Evolutionary conservation across 2,329 filamentous ascomycete species (phyloP).

Genomic region (Diplodia corticola): DNA sequence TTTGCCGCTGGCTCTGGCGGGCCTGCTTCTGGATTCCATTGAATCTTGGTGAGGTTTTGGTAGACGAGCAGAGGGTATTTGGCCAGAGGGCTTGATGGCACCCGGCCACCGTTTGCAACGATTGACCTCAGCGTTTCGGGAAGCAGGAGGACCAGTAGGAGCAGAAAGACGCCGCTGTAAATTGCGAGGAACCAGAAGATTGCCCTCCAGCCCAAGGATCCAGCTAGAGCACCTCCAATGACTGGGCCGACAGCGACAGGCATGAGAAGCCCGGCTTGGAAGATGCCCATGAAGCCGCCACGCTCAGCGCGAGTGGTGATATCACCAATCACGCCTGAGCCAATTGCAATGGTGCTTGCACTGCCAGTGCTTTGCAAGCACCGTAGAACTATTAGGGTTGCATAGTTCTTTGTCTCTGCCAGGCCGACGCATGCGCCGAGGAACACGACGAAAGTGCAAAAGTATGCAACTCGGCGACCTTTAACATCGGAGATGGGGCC

Average conservation of each 20-base stretch:
- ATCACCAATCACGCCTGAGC: slow-evolving; percentile 46
- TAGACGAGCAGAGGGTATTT: neutral
- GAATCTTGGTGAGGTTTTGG: neutral
- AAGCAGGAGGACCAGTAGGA: slow-evolving; percentile 36
- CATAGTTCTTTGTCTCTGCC: slow-evolving; percentile 38
- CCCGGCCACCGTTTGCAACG: slow-evolving; percentile 15
- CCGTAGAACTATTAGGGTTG: slow-evolving; percentile 43
- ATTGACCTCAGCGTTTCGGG: slow-evolving; percentile 43
- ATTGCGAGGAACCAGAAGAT: slow-evolving; percentile 59
- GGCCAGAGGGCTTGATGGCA: neutral
- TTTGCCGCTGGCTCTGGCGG: neutral
- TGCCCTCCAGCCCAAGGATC: slow-evolving; percentile 52
- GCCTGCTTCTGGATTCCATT: neutral
- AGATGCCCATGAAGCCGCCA: slow-evolving; percentile 37
- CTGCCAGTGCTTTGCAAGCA: slow-evolving; percentile 48
- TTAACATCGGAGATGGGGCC: slow-evolving; percentile 42
- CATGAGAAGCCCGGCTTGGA: slow-evolving; percentile 36
- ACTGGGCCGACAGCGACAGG: slow-evolving; percentile 50
- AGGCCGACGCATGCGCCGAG: slow-evolving; percentile 44
- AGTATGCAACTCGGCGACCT: slow-evolving; percentile 28
- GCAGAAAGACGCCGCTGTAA: slow-evolving; percentile 41
- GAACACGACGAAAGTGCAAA: slow-evolving; percentile 32
- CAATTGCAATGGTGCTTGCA: slow-evolving; percentile 47
- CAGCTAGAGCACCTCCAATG: slow-evolving; percentile 51
- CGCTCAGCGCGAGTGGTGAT: slow-evolving; percentile 45